Evolutionary conservation across 2,329 filamentous ascomycete genomes (phyloP), one percentile per base, ranked within the genome.

Genomic region (Madurella fahalii): DNA sequence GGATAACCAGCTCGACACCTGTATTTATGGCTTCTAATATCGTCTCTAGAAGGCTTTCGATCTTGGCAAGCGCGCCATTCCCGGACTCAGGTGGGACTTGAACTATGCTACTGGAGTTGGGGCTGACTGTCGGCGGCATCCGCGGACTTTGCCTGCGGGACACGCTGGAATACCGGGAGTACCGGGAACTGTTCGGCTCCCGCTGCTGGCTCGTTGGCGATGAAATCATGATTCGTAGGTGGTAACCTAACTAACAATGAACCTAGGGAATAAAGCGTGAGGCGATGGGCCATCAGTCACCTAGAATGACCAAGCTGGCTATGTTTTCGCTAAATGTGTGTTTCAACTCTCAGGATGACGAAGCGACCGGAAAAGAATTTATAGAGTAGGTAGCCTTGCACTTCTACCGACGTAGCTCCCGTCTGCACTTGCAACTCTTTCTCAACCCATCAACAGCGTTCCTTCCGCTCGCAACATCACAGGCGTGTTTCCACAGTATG

Each of bases 31-130:
- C 58, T 47, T 63, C 61, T 5, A 62, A 20, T 12, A 63, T 61
- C 1, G 50, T 47, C 42, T 61, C 62, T 4, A 64, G n/a, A 4
- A 64, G 34, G 12, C 17, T 9, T 43, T 64, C 62, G 31, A 64
- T 58, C 9, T 42, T 47, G 3, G 47, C 31, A 11, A 64, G 34
- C 1, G 60, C 59, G 1, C 40, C 37, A 16, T 43, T 54, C 17
- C 20, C 34, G 7, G 50, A 18, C 1, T 9, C 16, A 9, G 11
- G 17, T 8, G 47, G 52, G 2, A 53, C 13, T n/a, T 43, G 42
- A 4, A 48, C 15, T 15, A 40, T 20, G 13, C 45, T 40, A n/a
- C 25, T 41, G 8, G 32, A 12, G 25, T 17, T 37, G 7, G 40
- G 40, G 12, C 32, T 17, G 32, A 31, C 30, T 13, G 44, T 46